These are phyloP conservation scores for Epithemia pelagica DNA, from an alignment of 108 stramenopile genomes.

Conservation along the genomic window DNA sequence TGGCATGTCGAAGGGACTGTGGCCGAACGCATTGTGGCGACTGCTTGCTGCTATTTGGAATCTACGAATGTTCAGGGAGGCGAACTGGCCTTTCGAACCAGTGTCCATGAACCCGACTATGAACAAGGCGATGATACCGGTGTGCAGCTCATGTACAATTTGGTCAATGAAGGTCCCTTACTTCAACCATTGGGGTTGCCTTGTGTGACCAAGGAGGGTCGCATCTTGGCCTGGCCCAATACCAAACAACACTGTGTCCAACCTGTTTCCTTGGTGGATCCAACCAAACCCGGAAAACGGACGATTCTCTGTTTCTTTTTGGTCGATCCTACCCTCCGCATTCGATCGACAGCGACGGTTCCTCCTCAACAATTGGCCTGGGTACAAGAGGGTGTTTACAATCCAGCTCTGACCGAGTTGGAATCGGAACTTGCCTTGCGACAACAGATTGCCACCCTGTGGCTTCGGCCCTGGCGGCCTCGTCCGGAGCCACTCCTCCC, in stretches of 20 bases:
- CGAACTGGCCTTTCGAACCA: conserved; percentile 4
- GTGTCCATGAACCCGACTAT: conserved; percentile 4
- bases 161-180: not conserved
- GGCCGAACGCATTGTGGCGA: conserved; percentile 8
- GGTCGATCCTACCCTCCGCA: conserved; percentile 6
- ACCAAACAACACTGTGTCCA: conserved; percentile 4
- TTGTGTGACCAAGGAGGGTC: not conserved
- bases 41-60: conserved; percentile 9
- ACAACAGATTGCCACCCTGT: not conserved
- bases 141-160: not conserved
- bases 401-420: not conserved
- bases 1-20: conserved; percentile 10
- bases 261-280: not conserved
- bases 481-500: no score
- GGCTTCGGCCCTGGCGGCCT: not conserved
- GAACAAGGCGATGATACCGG: conserved; percentile 5
- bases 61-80: conserved; percentile 3
- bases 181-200: not conserved
- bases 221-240: conserved; percentile 11
- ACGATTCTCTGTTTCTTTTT: conserved; percentile 5
- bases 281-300: not conserved
- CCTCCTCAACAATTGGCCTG: conserved; percentile 10
- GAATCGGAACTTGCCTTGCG: not conserved
- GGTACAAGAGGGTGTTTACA: not conserved
- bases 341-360: conserved; percentile 9